A percentile compares a stretch with the other conserved stretches of the same genome.
Evolutionary conservation across 139 green algal genomes (phyloP).

Genomic region (Pedinophyceae sp.): DNA sequence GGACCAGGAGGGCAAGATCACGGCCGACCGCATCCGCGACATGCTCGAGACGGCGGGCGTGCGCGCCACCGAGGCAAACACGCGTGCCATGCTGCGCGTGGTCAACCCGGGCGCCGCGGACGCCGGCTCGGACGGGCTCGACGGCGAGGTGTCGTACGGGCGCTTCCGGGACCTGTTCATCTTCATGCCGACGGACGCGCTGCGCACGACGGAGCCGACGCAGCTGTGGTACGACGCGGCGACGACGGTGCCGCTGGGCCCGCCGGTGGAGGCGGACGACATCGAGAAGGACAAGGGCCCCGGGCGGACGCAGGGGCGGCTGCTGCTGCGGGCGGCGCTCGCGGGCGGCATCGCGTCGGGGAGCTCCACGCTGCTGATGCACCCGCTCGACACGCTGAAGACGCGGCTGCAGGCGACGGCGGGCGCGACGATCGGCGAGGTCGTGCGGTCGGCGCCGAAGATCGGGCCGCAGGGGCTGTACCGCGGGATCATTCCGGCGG

Average conservation of each 20-base stretch:
- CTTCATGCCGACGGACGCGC: constrained; percentile 34
- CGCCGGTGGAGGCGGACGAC: background rate
- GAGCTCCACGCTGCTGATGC: constrained; percentile 31
- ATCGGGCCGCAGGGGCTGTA: constrained; percentile 34
- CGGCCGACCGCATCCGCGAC: constrained; percentile 22
- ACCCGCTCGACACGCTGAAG: constrained; percentile 60
- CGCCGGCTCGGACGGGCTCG: constrained; percentile 1
- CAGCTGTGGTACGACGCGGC: constrained; percentile 46
- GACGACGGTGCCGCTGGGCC: constrained; percentile 38
- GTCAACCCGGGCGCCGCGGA: background rate
- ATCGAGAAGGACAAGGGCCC: background rate
- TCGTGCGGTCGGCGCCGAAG: constrained; percentile 12
- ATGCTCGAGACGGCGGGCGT: constrained; percentile 28
- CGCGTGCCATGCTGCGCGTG: constrained; percentile 18
- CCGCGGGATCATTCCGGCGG: constrained; percentile 30
- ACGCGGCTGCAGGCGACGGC: constrained; percentile 36
- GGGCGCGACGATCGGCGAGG: constrained; percentile 8
- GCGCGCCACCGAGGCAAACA: constrained; percentile 37
- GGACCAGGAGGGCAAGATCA: constrained; percentile 21
- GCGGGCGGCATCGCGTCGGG: constrained; percentile 37
- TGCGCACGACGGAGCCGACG: constrained; percentile 23
- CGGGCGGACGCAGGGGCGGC: background rate
- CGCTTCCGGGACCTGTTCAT: constrained; percentile 54
- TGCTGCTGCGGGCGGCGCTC: constrained; percentile 32
- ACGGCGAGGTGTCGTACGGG: constrained; percentile 39